Conservation (phyloP, 768 basidiomycete genomes). For the Lactarius indigo region DNA sequence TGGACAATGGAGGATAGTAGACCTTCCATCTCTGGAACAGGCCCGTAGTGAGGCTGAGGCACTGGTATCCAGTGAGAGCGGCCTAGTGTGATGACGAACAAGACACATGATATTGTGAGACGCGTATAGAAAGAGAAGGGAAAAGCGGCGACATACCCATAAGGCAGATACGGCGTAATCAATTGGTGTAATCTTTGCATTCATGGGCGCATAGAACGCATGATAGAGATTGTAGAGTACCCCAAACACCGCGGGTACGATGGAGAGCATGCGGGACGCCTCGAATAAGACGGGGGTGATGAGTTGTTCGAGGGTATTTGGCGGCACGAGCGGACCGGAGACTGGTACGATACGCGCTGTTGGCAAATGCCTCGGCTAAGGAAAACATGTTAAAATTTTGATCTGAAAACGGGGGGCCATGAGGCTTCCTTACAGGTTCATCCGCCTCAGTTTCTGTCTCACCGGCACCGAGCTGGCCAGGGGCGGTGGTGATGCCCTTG, state of each 20-base stretch:
- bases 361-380: slow-evolving; percentile 57
- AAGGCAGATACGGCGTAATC: slow-evolving; percentile 67
- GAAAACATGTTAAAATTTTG: slow-evolving; percentile 5
- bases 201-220: slow-evolving; percentile 45
- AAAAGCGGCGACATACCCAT: slow-evolving; percentile 50
- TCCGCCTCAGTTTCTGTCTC: slow-evolving; percentile 80
- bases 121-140: not conserved
- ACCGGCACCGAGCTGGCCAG: slow-evolving; percentile 57
- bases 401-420: not conserved
- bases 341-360: slow-evolving; percentile 58
- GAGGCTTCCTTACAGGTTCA: slow-evolving; percentile 57
- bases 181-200: slow-evolving; percentile 38
- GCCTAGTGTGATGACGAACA: slow-evolving; percentile 45
- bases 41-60: slow-evolving; percentile 82
- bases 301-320: slow-evolving; percentile 41
- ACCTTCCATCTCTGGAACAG: slow-evolving; percentile 86
- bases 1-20: slow-evolving; percentile 85
- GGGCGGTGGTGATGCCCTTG: slow-evolving; percentile 55
- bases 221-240: slow-evolving; percentile 59
- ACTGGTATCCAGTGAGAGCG: slow-evolving; percentile 84
- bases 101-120: not conserved
- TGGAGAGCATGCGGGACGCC: slow-evolving; percentile 61
- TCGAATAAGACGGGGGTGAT: slow-evolving; percentile 65
- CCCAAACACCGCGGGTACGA: slow-evolving; percentile 71
- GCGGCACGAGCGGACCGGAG: slow-evolving; percentile 49